These are phyloP conservation scores for Diaporthe sp. DNA, from an alignment of 2,329 filamentous ascomycete species.

Conservation along the genomic window DNA sequence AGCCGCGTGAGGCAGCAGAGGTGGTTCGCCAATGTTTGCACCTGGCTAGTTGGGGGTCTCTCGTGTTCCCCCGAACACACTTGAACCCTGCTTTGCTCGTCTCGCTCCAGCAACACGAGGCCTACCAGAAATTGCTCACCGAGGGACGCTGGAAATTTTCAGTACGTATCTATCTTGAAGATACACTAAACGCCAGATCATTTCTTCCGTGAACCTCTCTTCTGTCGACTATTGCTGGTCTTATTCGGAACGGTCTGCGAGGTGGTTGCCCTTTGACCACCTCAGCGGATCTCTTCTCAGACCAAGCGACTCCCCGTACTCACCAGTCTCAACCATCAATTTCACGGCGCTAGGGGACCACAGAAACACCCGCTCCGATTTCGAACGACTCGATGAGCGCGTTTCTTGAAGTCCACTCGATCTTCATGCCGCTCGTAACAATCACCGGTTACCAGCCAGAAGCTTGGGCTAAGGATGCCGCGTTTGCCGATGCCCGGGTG, in stretches of 20 bases:
- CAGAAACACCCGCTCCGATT: too few relatives aligned
- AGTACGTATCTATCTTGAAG: rapidly evolving
- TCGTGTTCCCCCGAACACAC: not conserved
- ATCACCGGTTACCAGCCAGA: not conserved
- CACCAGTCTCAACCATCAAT: not conserved
- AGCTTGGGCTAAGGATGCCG: not conserved
- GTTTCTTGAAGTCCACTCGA: not conserved
- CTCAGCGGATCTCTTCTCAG: not conserved
- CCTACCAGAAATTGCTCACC: too few relatives aligned
- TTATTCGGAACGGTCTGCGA: too few relatives aligned
- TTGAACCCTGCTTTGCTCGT: not conserved
- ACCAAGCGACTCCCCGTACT: too few relatives aligned
- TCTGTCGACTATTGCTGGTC: too few relatives aligned
- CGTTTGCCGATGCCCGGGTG: not conserved
- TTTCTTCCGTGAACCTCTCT: too few relatives aligned
- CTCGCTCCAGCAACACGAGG: not conserved
- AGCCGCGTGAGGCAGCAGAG: not conserved
- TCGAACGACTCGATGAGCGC: too few relatives aligned
- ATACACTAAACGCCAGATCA: rapidly evolving
- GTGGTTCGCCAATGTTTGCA: constrained; percentile 13
- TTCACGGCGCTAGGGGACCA: not conserved
- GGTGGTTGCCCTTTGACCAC: too few relatives aligned
- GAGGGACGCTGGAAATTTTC: rapidly evolving
- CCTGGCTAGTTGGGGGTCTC: constrained; percentile 3
- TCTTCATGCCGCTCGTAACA: not conserved